These are phyloP conservation scores for Diutina mesorugosa DNA, from an alignment of 1,139 yeast species.

Conservation along the genomic window DNA sequence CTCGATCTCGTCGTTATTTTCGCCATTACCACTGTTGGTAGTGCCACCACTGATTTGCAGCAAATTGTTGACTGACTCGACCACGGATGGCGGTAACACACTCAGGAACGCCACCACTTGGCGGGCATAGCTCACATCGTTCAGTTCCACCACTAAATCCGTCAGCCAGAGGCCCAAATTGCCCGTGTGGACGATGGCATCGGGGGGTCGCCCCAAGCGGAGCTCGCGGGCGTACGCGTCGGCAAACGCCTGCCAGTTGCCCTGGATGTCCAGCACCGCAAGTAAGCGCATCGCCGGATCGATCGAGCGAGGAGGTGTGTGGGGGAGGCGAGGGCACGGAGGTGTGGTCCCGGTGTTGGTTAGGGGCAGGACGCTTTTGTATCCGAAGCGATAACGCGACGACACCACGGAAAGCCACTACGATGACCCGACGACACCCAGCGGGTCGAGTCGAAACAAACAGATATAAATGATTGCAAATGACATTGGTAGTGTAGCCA, in stretches of 20 bases:
- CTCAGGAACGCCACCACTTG: slow-evolving; percentile 64
- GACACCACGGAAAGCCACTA: no score
- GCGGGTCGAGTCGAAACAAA: no score
- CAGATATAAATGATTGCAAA: no score
- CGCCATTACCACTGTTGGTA: no score
- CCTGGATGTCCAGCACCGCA: slow-evolving; percentile 16
- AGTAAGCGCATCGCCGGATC: neutral
- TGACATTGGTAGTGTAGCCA: no score
- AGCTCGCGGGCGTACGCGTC: neutral
- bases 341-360: no score
- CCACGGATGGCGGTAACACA: slow-evolving; percentile 32
- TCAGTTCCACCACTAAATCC: slow-evolving; percentile 39
- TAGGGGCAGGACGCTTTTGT: no score
- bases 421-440: no score
- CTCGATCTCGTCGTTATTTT: neutral
- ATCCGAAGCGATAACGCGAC: no score
- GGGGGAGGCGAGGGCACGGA: no score
- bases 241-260: slow-evolving; percentile 14
- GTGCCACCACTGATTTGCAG: slow-evolving; percentile 17
- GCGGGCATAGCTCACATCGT: slow-evolving; percentile 38
- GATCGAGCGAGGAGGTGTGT: no score
- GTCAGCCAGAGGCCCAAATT: slow-evolving; percentile 68
- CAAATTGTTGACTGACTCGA: slow-evolving; percentile 32
- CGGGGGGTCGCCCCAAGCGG: slow-evolving; percentile 3
- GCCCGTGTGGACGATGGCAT: slow-evolving; percentile 56